Conservation (phyloP, 345 rosid species). For the Gossypioides kirkii region DNA sequence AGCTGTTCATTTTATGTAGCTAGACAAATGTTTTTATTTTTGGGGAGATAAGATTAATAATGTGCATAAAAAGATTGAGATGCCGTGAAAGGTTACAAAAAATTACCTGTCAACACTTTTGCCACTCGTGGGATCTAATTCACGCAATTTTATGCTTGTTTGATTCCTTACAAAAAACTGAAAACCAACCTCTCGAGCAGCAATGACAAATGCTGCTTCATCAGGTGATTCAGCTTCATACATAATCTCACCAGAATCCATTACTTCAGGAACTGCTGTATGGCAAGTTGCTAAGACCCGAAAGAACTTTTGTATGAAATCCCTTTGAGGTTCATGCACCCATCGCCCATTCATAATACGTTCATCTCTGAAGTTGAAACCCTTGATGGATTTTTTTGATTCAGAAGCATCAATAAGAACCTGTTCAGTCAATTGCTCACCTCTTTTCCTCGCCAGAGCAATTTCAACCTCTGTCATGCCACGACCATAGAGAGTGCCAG, state of each 20-base stretch:
- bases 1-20: too few relatives aligned
- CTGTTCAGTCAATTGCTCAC: conserved; percentile 21
- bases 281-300: conserved; percentile 70
- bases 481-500: conserved; percentile 65
- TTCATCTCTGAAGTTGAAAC: conserved; percentile 81
- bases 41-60: neutral
- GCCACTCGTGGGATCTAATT: conserved; percentile 41
- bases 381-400: conserved; percentile 43
- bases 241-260: conserved; percentile 36
- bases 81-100: neutral
- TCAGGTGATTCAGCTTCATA: conserved; percentile 92
- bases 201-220: conserved; percentile 81
- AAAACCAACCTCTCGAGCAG: conserved; percentile 84
- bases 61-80: neutral
- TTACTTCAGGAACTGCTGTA: conserved; percentile 62
- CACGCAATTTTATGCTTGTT: conserved; percentile 50
- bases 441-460: conserved; percentile 39
- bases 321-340: conserved; percentile 45
- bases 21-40: too few relatives aligned
- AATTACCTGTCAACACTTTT: conserved; percentile 42
- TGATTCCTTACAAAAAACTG: conserved; percentile 59
- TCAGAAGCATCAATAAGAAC: conserved; percentile 1
- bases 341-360: conserved; percentile 67
- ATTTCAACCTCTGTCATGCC: conserved; percentile 82
- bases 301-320: conserved; percentile 51